Evolutionary conservation across 768 basidiomycete genomes (phyloP).

Genomic region (Leccinum fibrillosum): DNA sequence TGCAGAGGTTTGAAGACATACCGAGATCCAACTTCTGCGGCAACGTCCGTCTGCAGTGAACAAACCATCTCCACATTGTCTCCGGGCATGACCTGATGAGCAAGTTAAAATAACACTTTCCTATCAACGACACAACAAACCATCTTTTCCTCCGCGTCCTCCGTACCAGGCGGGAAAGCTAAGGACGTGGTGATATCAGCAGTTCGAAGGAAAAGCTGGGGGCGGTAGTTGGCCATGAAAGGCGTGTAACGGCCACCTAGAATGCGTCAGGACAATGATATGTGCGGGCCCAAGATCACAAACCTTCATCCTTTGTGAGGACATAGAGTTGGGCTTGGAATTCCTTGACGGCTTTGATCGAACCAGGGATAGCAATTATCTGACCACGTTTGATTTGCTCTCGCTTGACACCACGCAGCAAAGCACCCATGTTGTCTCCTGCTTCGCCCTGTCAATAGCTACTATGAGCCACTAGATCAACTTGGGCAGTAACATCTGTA

Average conservation of each 20-base stretch:
- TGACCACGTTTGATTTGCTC: conserved; percentile 94
- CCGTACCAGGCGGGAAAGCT: conserved; percentile 82
- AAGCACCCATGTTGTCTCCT: conserved; percentile 98
- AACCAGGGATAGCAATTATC: conserved; percentile 83
- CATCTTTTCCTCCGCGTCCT: conserved; percentile 84
- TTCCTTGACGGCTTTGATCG: conserved; percentile 92
- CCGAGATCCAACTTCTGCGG: conserved; percentile 85
- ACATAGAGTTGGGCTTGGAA: conserved; percentile 92
- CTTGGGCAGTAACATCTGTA: conserved; percentile 12
- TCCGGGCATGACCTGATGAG: conserved; percentile 84
- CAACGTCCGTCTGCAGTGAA: conserved; percentile 78
- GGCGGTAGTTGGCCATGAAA: conserved; percentile 92
- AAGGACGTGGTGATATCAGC: conserved; percentile 87
- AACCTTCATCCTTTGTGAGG: conserved; percentile 38
- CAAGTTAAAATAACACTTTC: conserved; percentile 1
- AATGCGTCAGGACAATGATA: conserved; percentile 30
- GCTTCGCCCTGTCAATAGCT: conserved; percentile 70
- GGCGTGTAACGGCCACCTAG: conserved; percentile 78
- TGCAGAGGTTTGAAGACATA: conserved; percentile 18
- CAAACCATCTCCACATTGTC: conserved; percentile 96
- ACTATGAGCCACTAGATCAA: conserved; percentile 3
- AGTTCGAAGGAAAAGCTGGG: conserved; percentile 94
- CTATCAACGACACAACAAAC: conserved; percentile 34
- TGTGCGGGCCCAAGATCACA: conserved; percentile 40
- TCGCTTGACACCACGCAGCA: conserved; percentile 95